Percentiles rank a stretch among this genome's conserved stretches.
Conservation (phyloP, 306 rosid species). For the Quercus bicolor region DNA sequence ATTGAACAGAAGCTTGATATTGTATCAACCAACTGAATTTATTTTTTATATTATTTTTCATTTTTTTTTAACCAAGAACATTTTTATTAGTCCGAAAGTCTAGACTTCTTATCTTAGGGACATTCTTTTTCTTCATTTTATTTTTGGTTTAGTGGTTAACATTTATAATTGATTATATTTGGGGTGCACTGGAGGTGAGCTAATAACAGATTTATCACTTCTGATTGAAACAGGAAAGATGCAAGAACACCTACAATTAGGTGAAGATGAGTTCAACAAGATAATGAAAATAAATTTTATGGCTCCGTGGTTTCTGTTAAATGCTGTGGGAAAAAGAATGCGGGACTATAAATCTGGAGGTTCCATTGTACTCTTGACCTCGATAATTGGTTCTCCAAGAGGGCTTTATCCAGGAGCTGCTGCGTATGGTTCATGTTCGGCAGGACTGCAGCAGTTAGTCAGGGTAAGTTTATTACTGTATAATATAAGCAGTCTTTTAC, state of each 20-base stretch:
- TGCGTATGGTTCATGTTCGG: conserved; percentile 60
- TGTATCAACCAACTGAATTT: background rate
- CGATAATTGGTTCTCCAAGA: conserved; percentile 66
- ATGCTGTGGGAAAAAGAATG: conserved; percentile 73
- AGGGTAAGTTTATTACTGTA: conserved; percentile 43
- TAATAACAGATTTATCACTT: conserved; percentile 1
- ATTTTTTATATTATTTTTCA: background rate
- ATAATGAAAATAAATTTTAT: conserved; percentile 60
- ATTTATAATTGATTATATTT: background rate
- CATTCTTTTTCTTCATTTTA: background rate
- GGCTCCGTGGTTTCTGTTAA: conserved; percentile 74
- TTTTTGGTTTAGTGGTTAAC: background rate
- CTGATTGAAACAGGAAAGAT: conserved; percentile 52
- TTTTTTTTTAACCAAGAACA: background rate
- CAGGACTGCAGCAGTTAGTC: conserved; percentile 71
- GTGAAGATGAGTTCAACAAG: conserved; percentile 58
- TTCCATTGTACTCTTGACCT: conserved; percentile 63
- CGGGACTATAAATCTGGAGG: conserved; percentile 64
- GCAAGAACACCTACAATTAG: conserved; percentile 53
- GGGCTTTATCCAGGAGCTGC: conserved; percentile 78
- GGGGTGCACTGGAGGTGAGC: background rate
- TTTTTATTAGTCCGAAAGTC: background rate
- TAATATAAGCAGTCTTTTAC: background rate
- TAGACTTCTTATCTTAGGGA: background rate
- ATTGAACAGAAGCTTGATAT: background rate